Conservation (phyloP, 345 rosid genomes). For the Xanthoceras sorbifolium region DNA sequence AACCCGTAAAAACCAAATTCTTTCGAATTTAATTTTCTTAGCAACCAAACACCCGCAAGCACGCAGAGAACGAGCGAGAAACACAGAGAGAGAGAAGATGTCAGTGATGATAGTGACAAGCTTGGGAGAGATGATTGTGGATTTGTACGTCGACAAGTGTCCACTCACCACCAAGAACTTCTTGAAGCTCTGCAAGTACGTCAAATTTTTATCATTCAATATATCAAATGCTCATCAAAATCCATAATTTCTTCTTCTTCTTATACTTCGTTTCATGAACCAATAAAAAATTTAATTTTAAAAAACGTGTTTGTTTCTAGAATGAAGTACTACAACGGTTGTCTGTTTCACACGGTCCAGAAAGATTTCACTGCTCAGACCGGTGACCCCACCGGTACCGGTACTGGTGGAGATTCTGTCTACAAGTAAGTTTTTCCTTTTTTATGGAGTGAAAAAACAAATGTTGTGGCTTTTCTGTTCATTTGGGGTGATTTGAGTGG, state of each 20-base stretch:
- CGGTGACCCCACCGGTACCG: constrained; percentile 86
- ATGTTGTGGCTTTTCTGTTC: not conserved
- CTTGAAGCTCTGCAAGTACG: constrained; percentile 92
- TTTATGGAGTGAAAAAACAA: too few species aligned
- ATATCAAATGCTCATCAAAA: too few species aligned
- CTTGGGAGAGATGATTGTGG: constrained; percentile 80
- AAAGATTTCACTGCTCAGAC: constrained; percentile 86
- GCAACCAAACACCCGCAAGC: not conserved
- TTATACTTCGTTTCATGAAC: not conserved
- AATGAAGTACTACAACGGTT: constrained; percentile 88
- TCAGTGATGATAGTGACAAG: constrained; percentile 85
- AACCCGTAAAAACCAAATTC: too few species aligned
- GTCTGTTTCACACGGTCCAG: constrained; percentile 83
- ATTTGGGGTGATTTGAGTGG: not conserved
- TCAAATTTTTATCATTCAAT: not conserved
- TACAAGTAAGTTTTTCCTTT: constrained; percentile 58
- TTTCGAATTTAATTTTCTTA: not conserved
- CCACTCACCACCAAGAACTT: constrained; percentile 89
- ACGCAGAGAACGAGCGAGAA: not conserved
- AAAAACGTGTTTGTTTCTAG: constrained; percentile 35
- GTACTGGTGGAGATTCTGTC: constrained; percentile 81
- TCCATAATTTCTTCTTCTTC: too few species aligned
- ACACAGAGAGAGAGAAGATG: constrained; percentile 33
- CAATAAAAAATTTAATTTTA: too few species aligned
- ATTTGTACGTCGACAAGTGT: constrained; percentile 61